Conservation (phyloP, 306 rosid species). For the Argentina anserina region DNA sequence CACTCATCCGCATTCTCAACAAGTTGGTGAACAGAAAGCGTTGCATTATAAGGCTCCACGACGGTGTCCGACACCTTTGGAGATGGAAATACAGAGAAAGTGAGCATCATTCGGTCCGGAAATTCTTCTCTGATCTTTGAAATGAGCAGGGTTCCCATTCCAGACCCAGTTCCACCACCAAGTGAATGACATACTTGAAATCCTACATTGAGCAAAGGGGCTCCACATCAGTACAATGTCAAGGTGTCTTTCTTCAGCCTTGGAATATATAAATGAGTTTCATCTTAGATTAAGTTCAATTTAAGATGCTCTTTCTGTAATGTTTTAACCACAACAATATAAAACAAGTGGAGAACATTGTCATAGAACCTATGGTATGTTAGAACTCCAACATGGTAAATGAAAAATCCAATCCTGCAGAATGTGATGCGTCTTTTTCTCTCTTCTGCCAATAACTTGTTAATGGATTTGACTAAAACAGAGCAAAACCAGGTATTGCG, state of each 20-base stretch:
- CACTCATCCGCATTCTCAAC: constrained; percentile 75
- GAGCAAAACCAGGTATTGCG: background rate
- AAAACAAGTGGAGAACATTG: no score
- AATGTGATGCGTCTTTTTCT: background rate
- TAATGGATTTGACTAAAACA: background rate
- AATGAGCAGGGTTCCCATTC: constrained; percentile 84
- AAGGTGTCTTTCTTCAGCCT: background rate
- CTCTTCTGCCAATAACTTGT: background rate
- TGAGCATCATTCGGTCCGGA: constrained; percentile 71
- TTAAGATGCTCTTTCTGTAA: background rate
- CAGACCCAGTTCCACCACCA: constrained; percentile 92
- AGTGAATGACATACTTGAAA: constrained; percentile 80
- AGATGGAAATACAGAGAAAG: constrained; percentile 71
- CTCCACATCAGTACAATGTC: background rate
- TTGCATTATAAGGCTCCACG: constrained; percentile 79
- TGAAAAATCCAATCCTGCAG: no score
- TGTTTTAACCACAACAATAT: no score
- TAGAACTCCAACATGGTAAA: no score
- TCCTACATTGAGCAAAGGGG: constrained; percentile 30
- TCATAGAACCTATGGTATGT: no score
- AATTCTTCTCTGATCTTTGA: constrained; percentile 73
- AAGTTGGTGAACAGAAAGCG: constrained; percentile 75
- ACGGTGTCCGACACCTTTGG: constrained; percentile 74
- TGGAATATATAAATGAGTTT: background rate
- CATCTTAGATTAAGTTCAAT: background rate